Conservation (phyloP, 1,284 basidiomycete genomes). For the Irpex sp. region DNA sequence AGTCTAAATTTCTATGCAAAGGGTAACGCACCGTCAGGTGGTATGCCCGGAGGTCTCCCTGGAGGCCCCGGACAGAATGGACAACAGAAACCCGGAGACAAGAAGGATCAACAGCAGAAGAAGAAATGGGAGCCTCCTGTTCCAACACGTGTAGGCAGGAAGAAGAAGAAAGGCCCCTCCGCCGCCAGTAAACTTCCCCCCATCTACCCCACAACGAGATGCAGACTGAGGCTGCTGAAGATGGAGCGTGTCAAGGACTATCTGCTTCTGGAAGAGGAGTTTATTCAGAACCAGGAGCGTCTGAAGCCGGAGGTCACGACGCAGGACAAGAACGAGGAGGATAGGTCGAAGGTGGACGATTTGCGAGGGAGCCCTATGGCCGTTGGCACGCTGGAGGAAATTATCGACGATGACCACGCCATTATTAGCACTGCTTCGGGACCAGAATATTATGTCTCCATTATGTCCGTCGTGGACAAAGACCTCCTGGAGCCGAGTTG, state of each 20-base stretch:
- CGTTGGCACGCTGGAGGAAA: slow-evolving; percentile 97
- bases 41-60: slow-evolving; percentile 38
- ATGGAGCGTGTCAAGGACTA: slow-evolving; percentile 99
- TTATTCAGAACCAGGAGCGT: slow-evolving; percentile 93
- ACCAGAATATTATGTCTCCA: slow-evolving; percentile 97
- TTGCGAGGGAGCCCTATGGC: slow-evolving; percentile 95
- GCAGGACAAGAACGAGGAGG: slow-evolving; percentile 96
- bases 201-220: slow-evolving; percentile 93
- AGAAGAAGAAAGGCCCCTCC: slow-evolving; percentile 91
- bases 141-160: slow-evolving; percentile 96
- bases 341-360: slow-evolving; percentile 92
- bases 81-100: slow-evolving; percentile 58
- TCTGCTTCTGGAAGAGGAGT: slow-evolving; percentile 95
- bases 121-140: slow-evolving; percentile 99
- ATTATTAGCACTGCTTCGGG: slow-evolving; percentile 95
- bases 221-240: slow-evolving; percentile 94
- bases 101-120: slow-evolving; percentile 58
- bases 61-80: slow-evolving; percentile 31
- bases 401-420: slow-evolving; percentile 99
- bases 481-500: slow-evolving; percentile 97
- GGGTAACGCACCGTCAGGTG: slow-evolving; percentile 80
- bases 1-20: slow-evolving; percentile 26
- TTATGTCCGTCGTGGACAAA: slow-evolving; percentile 99
- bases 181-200: slow-evolving; percentile 90
- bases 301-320: slow-evolving; percentile 78